Conservation (phyloP, 345 rosid genomes). For the Stellera chamaejasme region DNA sequence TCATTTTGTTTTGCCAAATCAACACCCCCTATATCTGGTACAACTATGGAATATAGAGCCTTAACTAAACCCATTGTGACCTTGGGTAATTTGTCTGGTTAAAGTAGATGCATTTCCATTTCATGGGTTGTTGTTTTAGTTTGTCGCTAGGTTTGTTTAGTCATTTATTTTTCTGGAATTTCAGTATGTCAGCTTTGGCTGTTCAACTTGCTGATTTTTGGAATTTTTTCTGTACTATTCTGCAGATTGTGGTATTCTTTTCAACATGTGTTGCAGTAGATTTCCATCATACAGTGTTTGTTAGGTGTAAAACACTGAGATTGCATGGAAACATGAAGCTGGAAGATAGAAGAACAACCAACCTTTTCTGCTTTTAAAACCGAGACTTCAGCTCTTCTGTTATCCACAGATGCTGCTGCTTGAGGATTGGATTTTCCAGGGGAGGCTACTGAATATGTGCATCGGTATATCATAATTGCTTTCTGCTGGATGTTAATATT, state of each 20-base stretch:
- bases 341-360: slow-evolving; percentile 67
- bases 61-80: background rate
- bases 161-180: too few relatives aligned
- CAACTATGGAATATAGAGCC: too few relatives aligned
- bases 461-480: slow-evolving; percentile 42
- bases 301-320: slow-evolving; percentile 60
- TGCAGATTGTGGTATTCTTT: slow-evolving; percentile 91
- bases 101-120: too few relatives aligned
- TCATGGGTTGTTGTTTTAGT: too few relatives aligned
- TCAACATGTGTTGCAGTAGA: slow-evolving; percentile 98
- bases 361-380: slow-evolving; percentile 66
- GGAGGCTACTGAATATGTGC: slow-evolving; percentile 97
- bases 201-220: too few relatives aligned
- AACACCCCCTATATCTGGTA: too few relatives aligned
- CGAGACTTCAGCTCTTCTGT: slow-evolving; percentile 73
- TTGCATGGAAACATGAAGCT: slow-evolving; percentile 96
- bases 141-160: too few relatives aligned
- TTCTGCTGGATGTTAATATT: slow-evolving; percentile 4
- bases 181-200: too few relatives aligned
- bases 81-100: too few relatives aligned
- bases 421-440: slow-evolving; percentile 97
- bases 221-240: slow-evolving; percentile 2
- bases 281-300: slow-evolving; percentile 72
- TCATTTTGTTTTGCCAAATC: too few relatives aligned
- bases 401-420: slow-evolving; percentile 85